phyloP scores from a whole-genome alignment of 768 basidiomycete species.

The Panellus pusillus region DNA sequence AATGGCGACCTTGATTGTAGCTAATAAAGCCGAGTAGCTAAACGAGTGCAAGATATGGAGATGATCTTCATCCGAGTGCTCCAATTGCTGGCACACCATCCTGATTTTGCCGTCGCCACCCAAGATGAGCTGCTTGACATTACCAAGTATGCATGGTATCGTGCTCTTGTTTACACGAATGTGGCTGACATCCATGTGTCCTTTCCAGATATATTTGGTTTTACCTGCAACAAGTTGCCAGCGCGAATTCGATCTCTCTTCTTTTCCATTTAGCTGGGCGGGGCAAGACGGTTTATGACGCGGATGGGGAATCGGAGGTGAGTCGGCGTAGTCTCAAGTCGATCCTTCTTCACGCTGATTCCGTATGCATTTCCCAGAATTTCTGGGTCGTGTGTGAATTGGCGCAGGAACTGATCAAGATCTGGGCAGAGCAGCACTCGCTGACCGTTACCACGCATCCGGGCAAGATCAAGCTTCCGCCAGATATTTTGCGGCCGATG shows the following conservation, averaged over 20 bases:
- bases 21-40: conserved; percentile 32
- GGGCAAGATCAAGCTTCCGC: conserved; percentile 74
- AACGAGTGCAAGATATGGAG: conserved; percentile 72
- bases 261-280: conserved; percentile 81
- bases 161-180: background rate
- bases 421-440: conserved; percentile 57
- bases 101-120: conserved; percentile 69
- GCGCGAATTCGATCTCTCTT: conserved; percentile 80
- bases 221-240: conserved; percentile 77
- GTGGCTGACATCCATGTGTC: conserved; percentile 1
- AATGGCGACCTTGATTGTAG: background rate
- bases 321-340: conserved; percentile 1
- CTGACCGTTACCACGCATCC: conserved; percentile 84
- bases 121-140: conserved; percentile 74
- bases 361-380: conserved; percentile 50
- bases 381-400: conserved; percentile 87
- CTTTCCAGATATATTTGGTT: conserved; percentile 78
- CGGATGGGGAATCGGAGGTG: conserved; percentile 69
- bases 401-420: conserved; percentile 82
- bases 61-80: conserved; percentile 82
- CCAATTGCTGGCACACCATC: conserved; percentile 90
- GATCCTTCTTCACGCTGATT: background rate
- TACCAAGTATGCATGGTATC: conserved; percentile 61
- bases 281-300: conserved; percentile 85
- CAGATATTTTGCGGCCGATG: conserved; percentile 77